Evolutionary conservation across 768 basidiomycete genomes (phyloP), one percentile per base, ranked within the genome.

Genomic region (Termitomyces sp.): DNA sequence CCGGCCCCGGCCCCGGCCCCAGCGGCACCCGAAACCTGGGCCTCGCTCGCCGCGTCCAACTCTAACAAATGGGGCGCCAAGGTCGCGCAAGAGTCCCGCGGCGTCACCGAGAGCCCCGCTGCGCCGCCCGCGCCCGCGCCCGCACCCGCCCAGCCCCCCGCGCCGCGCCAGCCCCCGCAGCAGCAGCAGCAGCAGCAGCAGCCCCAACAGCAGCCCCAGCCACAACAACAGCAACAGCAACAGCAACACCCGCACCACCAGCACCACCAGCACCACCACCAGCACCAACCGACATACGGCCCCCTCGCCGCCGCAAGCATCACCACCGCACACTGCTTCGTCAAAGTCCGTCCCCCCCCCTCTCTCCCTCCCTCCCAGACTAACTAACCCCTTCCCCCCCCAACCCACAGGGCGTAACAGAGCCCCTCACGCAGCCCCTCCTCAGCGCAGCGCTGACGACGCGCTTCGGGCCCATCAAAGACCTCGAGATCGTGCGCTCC

Each of bases 31-130:
- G 89, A 90, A 69, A 88, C 88, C 0, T 98, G 94, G 95, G 95
- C 95, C 0, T 90, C 88, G 56, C 84, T 97, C 46, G 94, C 94
- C 47, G 94, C 94, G 41, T 71, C 87, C 20, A 89, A 90, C 67
- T 72, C 81, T 16, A 87, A 86, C 67, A 91, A 89, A 69, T 96
- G 94, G 94, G 92, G 92, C 45, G 72, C 85, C 1, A 83, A 87
- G 16, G 87, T 93, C 36, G 91, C 90, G 1, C 82, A 83, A 56
- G 88, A 92, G 57, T 82, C 84, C 3, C 85, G 87, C 57, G 91
- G 89, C 31, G 81, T 84, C n/a, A 85, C 85, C 5, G 88, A 92
- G 66, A 85, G 81, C 13, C 66, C 71, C 12, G 58, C 58, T 5
- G 33, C 70, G 26, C 56, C 59, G 0, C 47, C 63, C 36, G 49